Evolutionary conservation across 257 asterid species (phyloP).

Genomic region (Gynochthodes officinalis): DNA sequence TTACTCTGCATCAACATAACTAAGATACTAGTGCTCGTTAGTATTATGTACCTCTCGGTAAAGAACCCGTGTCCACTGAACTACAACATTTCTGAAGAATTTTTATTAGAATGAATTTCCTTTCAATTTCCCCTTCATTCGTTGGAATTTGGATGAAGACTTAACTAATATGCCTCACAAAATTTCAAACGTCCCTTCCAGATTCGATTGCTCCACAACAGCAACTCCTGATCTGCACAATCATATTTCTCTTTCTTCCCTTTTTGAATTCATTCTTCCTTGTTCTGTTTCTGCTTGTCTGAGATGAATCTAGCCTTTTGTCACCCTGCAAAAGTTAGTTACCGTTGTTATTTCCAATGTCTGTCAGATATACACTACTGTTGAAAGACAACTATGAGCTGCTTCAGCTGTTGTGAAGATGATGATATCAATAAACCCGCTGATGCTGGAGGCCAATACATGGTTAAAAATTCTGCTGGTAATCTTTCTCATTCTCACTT

Average conservation of each 20-base stretch:
- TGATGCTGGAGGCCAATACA: constrained; percentile 53
- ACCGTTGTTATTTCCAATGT: background rate
- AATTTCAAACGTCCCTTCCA: too few relatives aligned
- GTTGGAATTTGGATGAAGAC: too few relatives aligned
- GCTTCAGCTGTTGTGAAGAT: constrained; percentile 68
- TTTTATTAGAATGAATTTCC: too few relatives aligned
- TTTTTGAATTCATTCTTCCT: background rate
- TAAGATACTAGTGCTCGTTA: too few relatives aligned
- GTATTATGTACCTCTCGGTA: too few relatives aligned
- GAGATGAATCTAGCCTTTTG: background rate
- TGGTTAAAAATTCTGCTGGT: constrained; percentile 55
- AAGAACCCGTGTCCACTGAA: too few relatives aligned
- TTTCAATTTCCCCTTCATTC: too few relatives aligned
- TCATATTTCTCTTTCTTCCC: too few relatives aligned
- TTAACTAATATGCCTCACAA: too few relatives aligned
- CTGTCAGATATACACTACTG: background rate
- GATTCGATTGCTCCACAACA: background rate
- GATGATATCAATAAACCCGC: constrained; percentile 50
- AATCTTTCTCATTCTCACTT: constrained; percentile 21
- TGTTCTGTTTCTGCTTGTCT: background rate
- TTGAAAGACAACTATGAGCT: constrained; percentile 47
- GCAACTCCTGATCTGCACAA: too few relatives aligned
- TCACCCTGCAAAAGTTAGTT: background rate
- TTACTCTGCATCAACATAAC: too few relatives aligned
- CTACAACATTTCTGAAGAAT: too few relatives aligned